Evolutionary conservation across 2,329 filamentous ascomycete genomes (phyloP), one percentile per base, ranked within the genome.

Genomic region (Colletotrichum orbiculare): DNA sequence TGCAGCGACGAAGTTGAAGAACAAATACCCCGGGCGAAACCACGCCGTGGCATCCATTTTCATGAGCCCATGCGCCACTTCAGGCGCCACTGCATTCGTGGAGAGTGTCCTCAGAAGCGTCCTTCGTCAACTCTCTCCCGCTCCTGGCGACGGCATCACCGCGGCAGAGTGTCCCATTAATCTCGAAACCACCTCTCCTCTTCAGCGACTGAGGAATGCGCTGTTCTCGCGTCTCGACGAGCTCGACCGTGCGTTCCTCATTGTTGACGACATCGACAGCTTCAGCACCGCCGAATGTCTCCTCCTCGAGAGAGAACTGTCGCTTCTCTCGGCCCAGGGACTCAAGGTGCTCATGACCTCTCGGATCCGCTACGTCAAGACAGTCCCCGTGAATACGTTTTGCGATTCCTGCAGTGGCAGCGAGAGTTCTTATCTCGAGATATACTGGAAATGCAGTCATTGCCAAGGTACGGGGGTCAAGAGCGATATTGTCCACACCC

Each of bases 141-240:
- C 17, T 1, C 9, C 17, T 6, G n/a, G 35, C 45, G 12, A 13
- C 13, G 11, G 43, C 9, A 45, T 38, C 17, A 12, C 41, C 38
- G 38, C 43, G 38, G 45, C 25, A 42, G 53, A 56, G 13, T 62
- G 39, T 39, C 52, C 25, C 17, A 38, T 52, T 38, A 42, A 52
- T 15, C 46, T 48, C 37, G 52, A 62, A 17, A 57, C 58, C 15
- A 62, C 33, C n/a, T 62, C 38, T 58, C 62, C 58, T 7, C 61
- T 65, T 9, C 34, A 62, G 58, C 52, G 37, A 5, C 11, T 43
- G 12, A 25, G 41, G n/a, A 47, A 25, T 33, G 52, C 62, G 52
- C 25, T 56, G 41, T 41, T 35, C 4, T 48, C 52, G 6, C 52
- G 25, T n/a, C 58, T 65, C 13, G 47, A 41, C 52, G 33, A 39